Conservation (phyloP, 371 early-diverging fungal species). For the Batrachochytrium dendrobatidis region DNA sequence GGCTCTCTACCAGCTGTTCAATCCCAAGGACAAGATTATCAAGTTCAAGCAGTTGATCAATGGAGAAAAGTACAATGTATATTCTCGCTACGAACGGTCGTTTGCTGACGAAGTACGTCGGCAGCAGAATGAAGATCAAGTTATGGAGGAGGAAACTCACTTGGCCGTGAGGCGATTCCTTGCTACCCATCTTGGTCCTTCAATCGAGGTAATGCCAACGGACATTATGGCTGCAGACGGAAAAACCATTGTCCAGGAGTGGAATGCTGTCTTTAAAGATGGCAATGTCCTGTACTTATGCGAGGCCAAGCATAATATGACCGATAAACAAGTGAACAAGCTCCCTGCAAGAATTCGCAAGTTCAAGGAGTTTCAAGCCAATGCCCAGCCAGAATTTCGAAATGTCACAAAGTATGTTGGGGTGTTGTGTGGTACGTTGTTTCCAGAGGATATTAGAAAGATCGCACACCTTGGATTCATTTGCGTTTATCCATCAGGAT, state of each 20-base stretch:
- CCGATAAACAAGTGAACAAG: too few relatives aligned
- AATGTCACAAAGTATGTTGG: too few relatives aligned
- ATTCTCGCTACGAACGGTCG: slow-evolving; percentile 3
- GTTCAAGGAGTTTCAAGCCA: too few relatives aligned
- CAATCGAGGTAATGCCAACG: not conserved
- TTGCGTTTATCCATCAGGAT: too few relatives aligned
- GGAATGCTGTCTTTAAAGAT: too few relatives aligned
- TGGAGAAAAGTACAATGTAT: slow-evolving; percentile 9
- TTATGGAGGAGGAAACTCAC: not conserved
- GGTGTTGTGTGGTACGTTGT: too few relatives aligned
- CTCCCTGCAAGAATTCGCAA: too few relatives aligned
- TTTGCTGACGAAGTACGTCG: not conserved
- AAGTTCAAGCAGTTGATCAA: slow-evolving; percentile 5
- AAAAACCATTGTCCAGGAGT: not conserved
- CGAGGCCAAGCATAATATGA: too few relatives aligned
- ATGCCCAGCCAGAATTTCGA: too few relatives aligned
- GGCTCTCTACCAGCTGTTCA: slow-evolving; percentile 2
- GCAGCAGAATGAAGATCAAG: not conserved
- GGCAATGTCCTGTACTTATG: too few relatives aligned
- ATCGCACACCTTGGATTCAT: too few relatives aligned
- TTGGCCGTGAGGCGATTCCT: not conserved
- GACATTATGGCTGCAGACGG: not conserved
- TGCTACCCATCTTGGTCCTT: not conserved
- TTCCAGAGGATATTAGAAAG: too few relatives aligned
- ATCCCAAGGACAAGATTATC: slow-evolving; percentile 1